Evolutionary conservation across 306 rosid genomes (phyloP).

Genomic region (cucumber (Cucumis sativus)): DNA sequence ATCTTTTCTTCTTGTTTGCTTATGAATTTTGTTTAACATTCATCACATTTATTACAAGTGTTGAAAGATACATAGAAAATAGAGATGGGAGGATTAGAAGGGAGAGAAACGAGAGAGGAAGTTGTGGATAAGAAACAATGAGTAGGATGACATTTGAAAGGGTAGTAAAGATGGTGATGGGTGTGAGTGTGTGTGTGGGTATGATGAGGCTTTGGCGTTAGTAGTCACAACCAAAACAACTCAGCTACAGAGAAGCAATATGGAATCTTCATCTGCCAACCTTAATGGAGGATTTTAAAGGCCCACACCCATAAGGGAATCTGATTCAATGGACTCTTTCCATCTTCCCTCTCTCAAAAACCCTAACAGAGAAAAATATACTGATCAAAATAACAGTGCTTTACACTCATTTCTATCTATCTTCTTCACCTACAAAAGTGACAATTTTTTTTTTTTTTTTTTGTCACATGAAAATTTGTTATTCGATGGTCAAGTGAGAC

Average conservation of each 20-base stretch:
- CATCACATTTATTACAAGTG: no score
- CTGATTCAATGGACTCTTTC: background rate
- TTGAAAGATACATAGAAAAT: background rate
- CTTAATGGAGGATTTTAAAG: background rate
- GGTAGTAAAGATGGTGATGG: background rate
- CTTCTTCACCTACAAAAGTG: no score
- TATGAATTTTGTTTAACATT: no score
- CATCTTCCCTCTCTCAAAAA: background rate
- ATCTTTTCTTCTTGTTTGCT: no score
- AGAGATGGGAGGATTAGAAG: background rate
- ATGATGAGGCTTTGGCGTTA: background rate
- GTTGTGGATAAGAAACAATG: background rate
- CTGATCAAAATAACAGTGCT: no score
- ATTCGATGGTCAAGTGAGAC: no score
- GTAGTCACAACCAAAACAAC: background rate
- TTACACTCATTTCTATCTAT: no score
- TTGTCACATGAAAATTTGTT: no score
- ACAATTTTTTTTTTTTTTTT: no score
- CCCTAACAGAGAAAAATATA: background rate
- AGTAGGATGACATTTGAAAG: background rate
- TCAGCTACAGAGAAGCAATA: slow-evolving; percentile 1
- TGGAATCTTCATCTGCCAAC: slow-evolving; percentile 1
- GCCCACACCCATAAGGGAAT: background rate
- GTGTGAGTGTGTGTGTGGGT: background rate
- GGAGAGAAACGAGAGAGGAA: background rate